Base-by-base conservation (phyloP, 2,329 filamentous ascomycete species). In the Epichloe brachyelytri region DNA sequence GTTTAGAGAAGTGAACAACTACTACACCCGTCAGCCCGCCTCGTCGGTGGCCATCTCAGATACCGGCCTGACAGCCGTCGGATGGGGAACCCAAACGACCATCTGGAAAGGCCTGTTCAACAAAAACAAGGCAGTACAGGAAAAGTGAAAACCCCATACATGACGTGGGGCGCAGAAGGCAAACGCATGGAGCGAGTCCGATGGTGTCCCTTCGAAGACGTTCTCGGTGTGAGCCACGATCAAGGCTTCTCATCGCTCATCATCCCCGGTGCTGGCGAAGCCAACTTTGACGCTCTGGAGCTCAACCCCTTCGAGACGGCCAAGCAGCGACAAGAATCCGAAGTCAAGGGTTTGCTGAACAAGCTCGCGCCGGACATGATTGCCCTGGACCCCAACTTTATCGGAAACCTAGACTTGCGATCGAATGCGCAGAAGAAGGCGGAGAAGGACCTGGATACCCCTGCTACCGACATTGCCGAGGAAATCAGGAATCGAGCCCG, bases 331-430 rank as follows among this genome's bases (percentile, higher is more conserved):
- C 90, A 94, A 68, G 93, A 98, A 69, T 78, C 79, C 48, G 93
- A 98, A 68, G 89, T 98, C 66, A 88, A 86, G 72, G 76, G 79
- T 12, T 76, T 98, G 56, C 80, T 98, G 60, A 95, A 94, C 75
- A 98, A 98, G 73, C 76, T 98, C 46, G 82, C 90, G 62, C 91
- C 93, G 3, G 91, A 95, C 63, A 98, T 97, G 88, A 98, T 98
- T 56, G 87, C 88, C 1, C 74, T 98, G 20, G 85, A 98, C 64
- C 91, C 93, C 58, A 86, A 93, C 67, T 94, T 89, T 63, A 81
- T 98, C 60, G 93, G 93, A 51, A 88, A 83, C 58, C 75, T 98
- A 34, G 90, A 98, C 64, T 73, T 89, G 52, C 79, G 86, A 48
- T 88, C 85, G 37, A 82, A 90, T 54, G 78, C 86, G 70, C 83